Base-by-base conservation (phyloP, 306 rosid genomes). In the Corylus americana region DNA sequence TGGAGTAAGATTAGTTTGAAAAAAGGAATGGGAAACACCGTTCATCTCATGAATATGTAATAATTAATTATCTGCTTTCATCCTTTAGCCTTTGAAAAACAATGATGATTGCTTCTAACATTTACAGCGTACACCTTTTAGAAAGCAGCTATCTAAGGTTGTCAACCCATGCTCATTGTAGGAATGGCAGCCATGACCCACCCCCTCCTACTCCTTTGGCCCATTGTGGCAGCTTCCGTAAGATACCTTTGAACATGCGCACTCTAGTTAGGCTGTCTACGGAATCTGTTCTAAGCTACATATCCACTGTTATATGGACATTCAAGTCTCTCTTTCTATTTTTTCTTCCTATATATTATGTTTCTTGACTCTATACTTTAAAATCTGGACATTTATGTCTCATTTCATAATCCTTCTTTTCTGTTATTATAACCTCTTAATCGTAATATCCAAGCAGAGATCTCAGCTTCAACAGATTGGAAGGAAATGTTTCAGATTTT, bases 391-490 rank as follows among this genome's bases (percentile, higher is more conserved):
- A 50, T 50, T 11, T 50, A 12, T 50, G 4, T 14, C 13, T 50
- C 17, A 50, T 50, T 4, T 50, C 3, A 50, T 14, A 50, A 50
- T 11, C 55, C 55, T 50, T 50, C 13, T 50, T 50, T 4, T 12
- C 4, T 12, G 8, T 42, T 42, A 42, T 5, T 8, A 39, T 44
- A 44, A 12, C 35, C 2, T 11, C 35, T 31, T 11, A 1, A 11
- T 42, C 27, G 12, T n/a, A 25, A 10, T 70, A 44, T 45, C 55
- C 35, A 5, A 27, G 73, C 66, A 82, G 82, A 27, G 86, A 82
- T 74, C 77, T 83, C 17, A 83, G 83, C 73, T 83, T 83, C 76
- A 83, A 83, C 67, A 78, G 66, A 67, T 37, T 83, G 35, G 76
- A 73, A 67, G 86, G 77, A 37, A 59, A 27, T 49, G 22, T 78